Conservation (phyloP, 2,329 filamentous ascomycete genomes). For the Penicillium paneum region DNA sequence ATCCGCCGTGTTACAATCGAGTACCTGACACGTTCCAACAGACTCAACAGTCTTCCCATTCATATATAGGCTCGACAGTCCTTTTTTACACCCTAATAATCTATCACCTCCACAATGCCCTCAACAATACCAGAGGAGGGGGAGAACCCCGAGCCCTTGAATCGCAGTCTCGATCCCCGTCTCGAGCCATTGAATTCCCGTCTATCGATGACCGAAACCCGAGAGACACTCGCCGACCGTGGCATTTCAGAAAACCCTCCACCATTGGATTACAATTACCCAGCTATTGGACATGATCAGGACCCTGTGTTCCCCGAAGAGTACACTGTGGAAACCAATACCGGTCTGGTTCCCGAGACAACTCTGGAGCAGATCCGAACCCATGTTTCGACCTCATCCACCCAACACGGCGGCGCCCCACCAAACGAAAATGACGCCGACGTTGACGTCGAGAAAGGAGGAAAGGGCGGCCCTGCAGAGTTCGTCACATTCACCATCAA, state of each 20-base stretch:
- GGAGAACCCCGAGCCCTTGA: conserved; percentile 1
- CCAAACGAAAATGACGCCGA: conserved; percentile 6
- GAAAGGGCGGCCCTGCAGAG: conserved; percentile 15
- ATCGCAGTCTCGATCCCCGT: neutral
- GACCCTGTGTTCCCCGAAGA: conserved; percentile 24
- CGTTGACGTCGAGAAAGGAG: conserved; percentile 28
- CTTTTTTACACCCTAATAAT: no score
- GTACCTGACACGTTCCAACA: neutral
- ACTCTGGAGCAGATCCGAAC: conserved; percentile 21
- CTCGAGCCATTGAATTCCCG: no score
- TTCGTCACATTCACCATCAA: conserved; percentile 63
- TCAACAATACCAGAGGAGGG: conserved; percentile 7
- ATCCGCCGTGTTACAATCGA: neutral
- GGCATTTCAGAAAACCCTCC: conserved; percentile 25
- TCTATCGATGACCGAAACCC: conserved; percentile 17
- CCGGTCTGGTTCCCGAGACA: conserved; percentile 20
- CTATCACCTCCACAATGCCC: conserved; percentile 4
- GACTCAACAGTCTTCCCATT: neutral
- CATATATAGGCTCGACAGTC: no score
- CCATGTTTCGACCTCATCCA: conserved; percentile 9
- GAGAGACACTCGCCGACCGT: conserved; percentile 20
- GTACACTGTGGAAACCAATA: conserved; percentile 21
- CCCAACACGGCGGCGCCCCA: neutral
- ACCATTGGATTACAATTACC: conserved; percentile 31
- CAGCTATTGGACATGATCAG: conserved; percentile 22